phyloP scores from a whole-genome alignment of 2,329 filamentous ascomycete genomes.

The Diaporthe eres region DNA sequence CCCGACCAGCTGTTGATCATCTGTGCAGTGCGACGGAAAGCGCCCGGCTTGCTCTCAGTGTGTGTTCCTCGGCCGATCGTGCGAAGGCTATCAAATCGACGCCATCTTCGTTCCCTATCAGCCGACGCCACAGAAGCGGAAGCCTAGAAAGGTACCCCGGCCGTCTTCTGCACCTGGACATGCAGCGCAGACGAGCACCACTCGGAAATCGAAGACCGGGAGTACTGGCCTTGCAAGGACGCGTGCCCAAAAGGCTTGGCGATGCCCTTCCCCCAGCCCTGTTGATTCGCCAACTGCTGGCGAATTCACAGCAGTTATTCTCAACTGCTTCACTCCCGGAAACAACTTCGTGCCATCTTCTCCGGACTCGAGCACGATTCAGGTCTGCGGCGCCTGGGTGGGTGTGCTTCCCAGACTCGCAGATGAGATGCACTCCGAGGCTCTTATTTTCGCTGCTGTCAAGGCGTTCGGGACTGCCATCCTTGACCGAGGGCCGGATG shows the following conservation, averaged over 20 bases:
- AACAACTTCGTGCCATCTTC: neutral
- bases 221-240: neutral
- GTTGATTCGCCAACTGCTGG: neutral
- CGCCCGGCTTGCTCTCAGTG: conserved; percentile 15
- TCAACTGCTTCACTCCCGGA: conserved; percentile 2
- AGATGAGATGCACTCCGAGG: neutral
- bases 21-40: conserved; percentile 5
- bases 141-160: neutral
- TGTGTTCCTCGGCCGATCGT: neutral
- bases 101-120: neutral
- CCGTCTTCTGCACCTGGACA: neutral
- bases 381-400: conserved; percentile 15
- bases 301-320: conserved; percentile 4
- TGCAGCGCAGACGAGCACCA: neutral
- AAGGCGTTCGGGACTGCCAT: conserved; percentile 11
- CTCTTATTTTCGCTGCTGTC: conserved; percentile 8
- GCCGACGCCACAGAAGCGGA: neutral
- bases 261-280: neutral
- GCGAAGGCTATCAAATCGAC: conserved; percentile 11
- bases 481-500: neutral
- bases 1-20: neutral
- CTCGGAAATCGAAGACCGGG: neutral
- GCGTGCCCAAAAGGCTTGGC: neutral
- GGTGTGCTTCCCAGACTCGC: conserved; percentile 9
- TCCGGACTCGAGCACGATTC: neutral